Base-by-base conservation (phyloP, 176 grass and related monocot species). In the Puya raimondii region DNA sequence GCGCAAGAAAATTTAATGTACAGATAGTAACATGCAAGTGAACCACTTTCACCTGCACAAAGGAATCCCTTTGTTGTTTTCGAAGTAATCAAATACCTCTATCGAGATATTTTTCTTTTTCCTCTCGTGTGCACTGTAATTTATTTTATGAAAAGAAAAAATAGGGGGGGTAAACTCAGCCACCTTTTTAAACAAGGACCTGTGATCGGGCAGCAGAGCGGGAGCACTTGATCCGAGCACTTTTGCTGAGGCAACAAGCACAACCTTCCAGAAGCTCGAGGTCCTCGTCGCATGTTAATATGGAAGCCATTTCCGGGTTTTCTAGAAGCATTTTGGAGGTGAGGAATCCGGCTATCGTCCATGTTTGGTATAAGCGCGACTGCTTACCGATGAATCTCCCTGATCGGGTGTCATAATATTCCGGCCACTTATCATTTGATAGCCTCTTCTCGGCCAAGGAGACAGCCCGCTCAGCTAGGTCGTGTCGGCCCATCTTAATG, bases 321-420 rank as follows among this genome's bases (percentile, higher is more conserved):
- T 83, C 86, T 74, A 91, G 68, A 73, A 94, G 56, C 80, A 99
- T 84, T 85, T 91, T 99, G 23, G 85, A 93, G 65, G 79, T 78
- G 71, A 99, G 81, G 72, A 86, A 91, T 79, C 95, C 95, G 22
- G 95, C 85, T 74, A 99, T 84, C 12, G 87, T 94, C 95, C 90
- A 99, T 22, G 95, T 93, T 77, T 99, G 95, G 66, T 91, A 88
- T 59, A 91, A 64, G 72, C 83, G 79, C 15, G 87, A 99, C 49
- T 88, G 87, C 76, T 99, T 99, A 52, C 90, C 95, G 48, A 88
- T 94, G 77, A 99, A 93, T 64, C 95, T 87, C 65, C 90, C 95
- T 48, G 75, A 85, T 74, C 72, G 88, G 16, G 85, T 99, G 33
- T 99, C 95, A 61, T 88, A 99, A 72, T 99, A 99, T 74, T 91